Evolutionary conservation across 345 rosid genomes (phyloP).

Genomic region (Citrus sinensis): DVS_A1.0 CM039164.1:28510001-28510500

Average conservation of each 20-base stretch:
- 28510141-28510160: conserved; percentile 64
- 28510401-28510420: conserved; percentile 94
- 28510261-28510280: background rate
- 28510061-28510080: conserved; percentile 90
- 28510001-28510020: conserved; percentile 19
- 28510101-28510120: conserved; percentile 99
- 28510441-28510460: conserved; percentile 95
- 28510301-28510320: background rate
- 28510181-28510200: background rate
- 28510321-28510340: conserved; percentile 1
- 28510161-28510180: background rate
- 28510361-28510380: conserved; percentile 81
- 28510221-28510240: background rate
- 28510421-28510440: conserved; percentile 89
- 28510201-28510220: background rate
- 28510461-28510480: conserved; percentile 97
- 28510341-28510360: conserved; percentile 77
- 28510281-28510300: background rate
- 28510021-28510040: conserved; percentile 94
- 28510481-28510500: conserved; percentile 56
- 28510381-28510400: conserved; percentile 81
- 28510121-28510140: conserved; percentile 99
- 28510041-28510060: conserved; percentile 86
- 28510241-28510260: background rate
- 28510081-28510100: conserved; percentile 79